Conservation (phyloP, 768 basidiomycete genomes). For the Russula dissimulans region DNA sequence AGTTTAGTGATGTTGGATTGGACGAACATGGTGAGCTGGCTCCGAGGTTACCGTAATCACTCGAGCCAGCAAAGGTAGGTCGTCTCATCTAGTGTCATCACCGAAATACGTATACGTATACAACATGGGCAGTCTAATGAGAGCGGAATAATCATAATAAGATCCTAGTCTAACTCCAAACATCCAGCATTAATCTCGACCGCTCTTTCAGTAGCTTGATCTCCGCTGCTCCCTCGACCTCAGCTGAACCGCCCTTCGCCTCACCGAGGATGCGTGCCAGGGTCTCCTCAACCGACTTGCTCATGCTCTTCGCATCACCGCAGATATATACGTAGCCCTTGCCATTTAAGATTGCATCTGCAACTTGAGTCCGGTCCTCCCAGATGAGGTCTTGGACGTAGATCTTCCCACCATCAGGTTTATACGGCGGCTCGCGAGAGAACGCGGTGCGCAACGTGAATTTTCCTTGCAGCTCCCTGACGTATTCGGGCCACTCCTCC, state of each 20-base stretch:
- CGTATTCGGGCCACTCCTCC: conserved; percentile 91
- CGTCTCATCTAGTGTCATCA: neutral
- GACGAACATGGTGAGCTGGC: neutral
- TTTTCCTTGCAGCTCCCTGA: conserved; percentile 80
- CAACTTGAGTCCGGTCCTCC: conserved; percentile 76
- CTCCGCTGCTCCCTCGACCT: conserved; percentile 85
- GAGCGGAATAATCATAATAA: neutral
- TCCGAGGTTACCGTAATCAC: neutral
- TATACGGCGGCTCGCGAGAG: conserved; percentile 80
- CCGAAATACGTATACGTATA: neutral
- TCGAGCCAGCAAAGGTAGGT: neutral
- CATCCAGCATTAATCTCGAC: conserved; percentile 77
- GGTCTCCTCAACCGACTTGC: conserved; percentile 87
- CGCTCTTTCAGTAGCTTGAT: conserved; percentile 93
- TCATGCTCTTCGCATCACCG: conserved; percentile 95
- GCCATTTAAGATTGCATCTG: conserved; percentile 82
- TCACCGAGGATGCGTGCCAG: conserved; percentile 79
- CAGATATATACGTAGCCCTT: conserved; percentile 98
- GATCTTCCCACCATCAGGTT: conserved; percentile 87
- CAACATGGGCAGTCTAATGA: conserved; percentile 9
- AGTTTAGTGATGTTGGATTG: neutral
- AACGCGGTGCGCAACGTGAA: conserved; percentile 85
- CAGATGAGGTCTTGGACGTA: conserved; percentile 98
- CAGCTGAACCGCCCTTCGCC: conserved; percentile 84
- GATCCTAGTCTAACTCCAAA: conserved; percentile 57